These are phyloP conservation scores for Chondrostereum purpureum DNA, from an alignment of 1,284 basidiomycete genomes.

Conservation along the genomic window DNA sequence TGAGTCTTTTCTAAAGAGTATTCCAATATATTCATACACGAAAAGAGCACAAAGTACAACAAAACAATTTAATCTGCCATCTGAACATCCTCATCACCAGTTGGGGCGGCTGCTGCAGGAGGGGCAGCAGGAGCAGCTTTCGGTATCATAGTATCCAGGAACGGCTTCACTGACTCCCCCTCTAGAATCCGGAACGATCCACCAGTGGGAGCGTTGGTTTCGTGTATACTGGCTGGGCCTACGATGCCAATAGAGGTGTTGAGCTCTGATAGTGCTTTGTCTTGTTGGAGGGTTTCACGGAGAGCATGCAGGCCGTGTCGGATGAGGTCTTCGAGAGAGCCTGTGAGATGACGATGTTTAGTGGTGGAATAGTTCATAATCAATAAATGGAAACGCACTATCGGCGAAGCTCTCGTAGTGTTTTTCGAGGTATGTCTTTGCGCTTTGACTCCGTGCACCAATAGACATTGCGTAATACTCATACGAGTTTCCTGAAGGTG, in stretches of 20 bases:
- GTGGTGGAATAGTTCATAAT: too few species aligned
- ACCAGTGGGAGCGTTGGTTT: constrained; percentile 41
- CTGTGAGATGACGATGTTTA: constrained; percentile 34
- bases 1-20: too few species aligned
- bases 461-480: constrained; percentile 99
- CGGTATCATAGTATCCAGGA: constrained; percentile 65
- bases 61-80: constrained; percentile 56
- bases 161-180: constrained; percentile 64
- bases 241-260: constrained; percentile 95
- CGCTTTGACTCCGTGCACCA: constrained; percentile 94
- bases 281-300: constrained; percentile 93
- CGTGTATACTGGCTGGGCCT: constrained; percentile 58
- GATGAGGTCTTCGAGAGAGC: constrained; percentile 79
- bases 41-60: neutral
- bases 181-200: constrained; percentile 78
- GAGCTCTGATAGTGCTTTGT: constrained; percentile 86
- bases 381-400: constrained; percentile 49
- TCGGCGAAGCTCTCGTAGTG: constrained; percentile 85
- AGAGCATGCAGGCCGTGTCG: constrained; percentile 89
- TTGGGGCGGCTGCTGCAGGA: constrained; percentile 30
- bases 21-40: too few species aligned
- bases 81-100: constrained; percentile 68
- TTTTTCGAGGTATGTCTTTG: constrained; percentile 97
- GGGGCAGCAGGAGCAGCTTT: constrained; percentile 43
- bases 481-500: constrained; percentile 94